Conservation (phyloP, 495 filamentous ascomycete genomes). For the Neurospora intermedia region DNA sequence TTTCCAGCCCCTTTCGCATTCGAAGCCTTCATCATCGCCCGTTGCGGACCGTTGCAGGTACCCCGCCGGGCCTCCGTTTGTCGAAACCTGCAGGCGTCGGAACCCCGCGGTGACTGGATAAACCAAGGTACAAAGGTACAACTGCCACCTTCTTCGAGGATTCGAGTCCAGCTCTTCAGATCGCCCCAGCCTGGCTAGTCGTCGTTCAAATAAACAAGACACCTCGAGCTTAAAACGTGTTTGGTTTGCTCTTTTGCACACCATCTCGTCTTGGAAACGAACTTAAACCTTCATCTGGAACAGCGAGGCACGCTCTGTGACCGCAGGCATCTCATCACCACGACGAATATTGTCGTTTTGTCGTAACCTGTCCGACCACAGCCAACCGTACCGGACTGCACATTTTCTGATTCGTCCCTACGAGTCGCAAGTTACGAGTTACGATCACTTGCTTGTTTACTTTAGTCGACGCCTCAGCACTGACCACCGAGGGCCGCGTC, state of each 20-base stretch:
- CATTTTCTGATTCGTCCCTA: background rate
- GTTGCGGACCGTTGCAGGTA: background rate
- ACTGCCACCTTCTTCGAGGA: background rate
- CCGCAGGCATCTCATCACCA: background rate
- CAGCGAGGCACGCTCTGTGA: background rate
- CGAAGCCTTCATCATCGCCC: background rate
- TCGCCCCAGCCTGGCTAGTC: background rate
- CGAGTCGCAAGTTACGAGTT: background rate
- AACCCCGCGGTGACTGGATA: background rate
- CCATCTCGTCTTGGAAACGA: background rate
- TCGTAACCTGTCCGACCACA: background rate
- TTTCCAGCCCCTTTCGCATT: background rate
- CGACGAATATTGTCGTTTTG: background rate
- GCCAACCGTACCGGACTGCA: background rate
- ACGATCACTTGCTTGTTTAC: background rate
- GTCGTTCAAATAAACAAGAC: background rate
- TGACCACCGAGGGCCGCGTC: background rate
- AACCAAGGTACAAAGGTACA: background rate
- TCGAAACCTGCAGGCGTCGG: background rate
- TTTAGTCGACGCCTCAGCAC: background rate
- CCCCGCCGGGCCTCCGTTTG: background rate
- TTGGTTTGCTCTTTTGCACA: background rate
- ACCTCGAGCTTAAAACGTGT: background rate
- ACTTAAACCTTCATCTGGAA: background rate
- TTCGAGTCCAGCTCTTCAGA: background rate